Percentiles rank a stretch among this genome's conserved stretches.
These are phyloP conservation scores for Brassica balearica DNA, from an alignment of 441 rosid genomes.

Conservation along the genomic window DNA sequence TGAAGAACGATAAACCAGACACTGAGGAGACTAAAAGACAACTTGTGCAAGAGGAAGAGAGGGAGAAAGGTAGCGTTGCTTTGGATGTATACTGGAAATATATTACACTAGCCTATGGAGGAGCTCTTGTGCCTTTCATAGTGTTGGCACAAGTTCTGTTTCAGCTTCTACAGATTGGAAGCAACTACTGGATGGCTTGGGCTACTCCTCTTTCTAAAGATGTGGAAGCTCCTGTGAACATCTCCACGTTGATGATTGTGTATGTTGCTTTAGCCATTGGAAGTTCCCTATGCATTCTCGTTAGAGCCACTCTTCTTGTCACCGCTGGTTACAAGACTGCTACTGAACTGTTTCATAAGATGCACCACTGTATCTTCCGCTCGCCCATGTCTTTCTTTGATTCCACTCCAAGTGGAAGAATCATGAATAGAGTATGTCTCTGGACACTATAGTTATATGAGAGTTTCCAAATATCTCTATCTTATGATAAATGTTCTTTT, in stretches of 20 bases:
- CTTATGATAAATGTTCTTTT: slow-evolving; percentile 6
- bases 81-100: slow-evolving; percentile 81
- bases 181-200: slow-evolving; percentile 99
- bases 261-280: slow-evolving; percentile 73
- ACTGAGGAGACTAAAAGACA: slow-evolving; percentile 59
- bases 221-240: slow-evolving; percentile 57
- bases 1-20: slow-evolving; percentile 50
- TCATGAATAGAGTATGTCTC: slow-evolving; percentile 77
- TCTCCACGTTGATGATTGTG: slow-evolving; percentile 60
- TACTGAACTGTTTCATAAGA: slow-evolving; percentile 74
- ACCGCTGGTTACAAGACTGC: slow-evolving; percentile 90
- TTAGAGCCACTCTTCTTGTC: slow-evolving; percentile 65
- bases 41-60: slow-evolving; percentile 91
- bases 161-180: slow-evolving; percentile 80
- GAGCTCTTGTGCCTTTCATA: slow-evolving; percentile 81
- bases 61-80: slow-evolving; percentile 89
- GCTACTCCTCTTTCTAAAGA: slow-evolving; percentile 77
- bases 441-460: slow-evolving; percentile 9
- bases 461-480: background rate
- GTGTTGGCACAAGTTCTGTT: slow-evolving; percentile 67
- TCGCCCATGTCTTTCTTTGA: slow-evolving; percentile 97
- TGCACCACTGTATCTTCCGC: slow-evolving; percentile 86
- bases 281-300: slow-evolving; percentile 75
- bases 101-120: slow-evolving; percentile 80
- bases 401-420: slow-evolving; percentile 92